Conservation (phyloP, 768 basidiomycete genomes). For the Hortiboletus campestris region DNA sequence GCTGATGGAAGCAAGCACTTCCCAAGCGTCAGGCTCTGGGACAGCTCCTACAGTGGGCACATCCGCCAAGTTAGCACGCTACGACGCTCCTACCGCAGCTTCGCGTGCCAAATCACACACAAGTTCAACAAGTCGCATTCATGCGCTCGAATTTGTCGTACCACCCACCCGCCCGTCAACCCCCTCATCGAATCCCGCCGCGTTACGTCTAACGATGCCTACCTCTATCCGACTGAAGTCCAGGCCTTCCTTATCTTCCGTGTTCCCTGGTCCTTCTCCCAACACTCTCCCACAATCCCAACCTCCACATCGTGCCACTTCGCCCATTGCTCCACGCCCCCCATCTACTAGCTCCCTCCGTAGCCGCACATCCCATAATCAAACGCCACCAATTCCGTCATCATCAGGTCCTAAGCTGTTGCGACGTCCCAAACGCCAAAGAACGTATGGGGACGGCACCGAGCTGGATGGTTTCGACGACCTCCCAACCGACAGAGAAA, state of each 20-base stretch:
- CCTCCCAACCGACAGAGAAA: slow-evolving; percentile 80
- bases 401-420: slow-evolving; percentile 61
- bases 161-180: slow-evolving; percentile 81
- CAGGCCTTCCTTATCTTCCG: slow-evolving; percentile 70
- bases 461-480: slow-evolving; percentile 89
- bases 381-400: slow-evolving; percentile 37
- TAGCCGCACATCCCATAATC: slow-evolving; percentile 29
- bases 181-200: slow-evolving; percentile 73
- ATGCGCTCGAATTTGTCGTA: slow-evolving; percentile 57
- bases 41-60: slow-evolving; percentile 32
- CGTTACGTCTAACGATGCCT: slow-evolving; percentile 84
- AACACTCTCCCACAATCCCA: slow-evolving; percentile 31
- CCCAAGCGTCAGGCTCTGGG: slow-evolving; percentile 57
- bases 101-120: slow-evolving; percentile 74
- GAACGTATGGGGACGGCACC: slow-evolving; percentile 82
- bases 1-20: slow-evolving; percentile 57
- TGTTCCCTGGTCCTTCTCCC: slow-evolving; percentile 55
- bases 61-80: slow-evolving; percentile 48
- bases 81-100: slow-evolving; percentile 78
- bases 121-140: slow-evolving; percentile 61
- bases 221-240: slow-evolving; percentile 74
- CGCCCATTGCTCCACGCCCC: slow-evolving; percentile 60
- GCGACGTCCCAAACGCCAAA: slow-evolving; percentile 72
- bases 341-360: slow-evolving; percentile 53
- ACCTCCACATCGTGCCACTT: slow-evolving; percentile 47